phyloP scores from a whole-genome alignment of 371 early-diverging fungal genomes.

The Choanephora cucurbitarum region DNA sequence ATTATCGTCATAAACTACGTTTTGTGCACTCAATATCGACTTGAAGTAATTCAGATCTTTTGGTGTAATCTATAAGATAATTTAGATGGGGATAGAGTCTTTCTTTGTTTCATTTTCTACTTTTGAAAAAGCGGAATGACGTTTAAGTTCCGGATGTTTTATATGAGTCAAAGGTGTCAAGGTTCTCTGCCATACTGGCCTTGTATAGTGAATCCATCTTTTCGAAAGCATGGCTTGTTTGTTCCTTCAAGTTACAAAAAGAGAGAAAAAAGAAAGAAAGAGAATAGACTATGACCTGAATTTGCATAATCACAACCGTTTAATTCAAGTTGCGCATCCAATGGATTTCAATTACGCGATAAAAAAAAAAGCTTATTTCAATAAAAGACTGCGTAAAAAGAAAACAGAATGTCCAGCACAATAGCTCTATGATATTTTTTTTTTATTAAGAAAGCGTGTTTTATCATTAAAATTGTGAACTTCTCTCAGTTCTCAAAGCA shows the following conservation, averaged over 20 bases:
- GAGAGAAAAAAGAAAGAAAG: background rate
- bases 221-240: conserved; percentile 9
- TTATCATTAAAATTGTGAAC: too few species aligned
- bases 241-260: background rate
- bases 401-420: too few species aligned
- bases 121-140: conserved; percentile 55
- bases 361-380: too few species aligned
- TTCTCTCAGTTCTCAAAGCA: too few species aligned
- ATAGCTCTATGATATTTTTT: too few species aligned
- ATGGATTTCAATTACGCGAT: too few species aligned
- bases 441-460: too few species aligned
- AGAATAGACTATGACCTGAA: background rate
- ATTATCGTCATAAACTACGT: conserved; percentile 51
- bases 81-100: too few species aligned
- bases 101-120: conserved; percentile 19
- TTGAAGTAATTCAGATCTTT: conserved; percentile 63
- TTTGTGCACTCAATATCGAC: conserved; percentile 27
- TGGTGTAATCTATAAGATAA: conserved; percentile 51
- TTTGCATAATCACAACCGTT: too few species aligned
- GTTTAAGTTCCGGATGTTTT: conserved; percentile 29
- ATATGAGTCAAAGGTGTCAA: conserved; percentile 19
- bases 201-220: conserved; percentile 12
- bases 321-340: too few species aligned
- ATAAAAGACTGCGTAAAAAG: too few species aligned
- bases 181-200: background rate